phyloP scores from a whole-genome alignment of 2,329 filamentous ascomycete genomes.

The Aspergillus pseudonomiae region DNA sequence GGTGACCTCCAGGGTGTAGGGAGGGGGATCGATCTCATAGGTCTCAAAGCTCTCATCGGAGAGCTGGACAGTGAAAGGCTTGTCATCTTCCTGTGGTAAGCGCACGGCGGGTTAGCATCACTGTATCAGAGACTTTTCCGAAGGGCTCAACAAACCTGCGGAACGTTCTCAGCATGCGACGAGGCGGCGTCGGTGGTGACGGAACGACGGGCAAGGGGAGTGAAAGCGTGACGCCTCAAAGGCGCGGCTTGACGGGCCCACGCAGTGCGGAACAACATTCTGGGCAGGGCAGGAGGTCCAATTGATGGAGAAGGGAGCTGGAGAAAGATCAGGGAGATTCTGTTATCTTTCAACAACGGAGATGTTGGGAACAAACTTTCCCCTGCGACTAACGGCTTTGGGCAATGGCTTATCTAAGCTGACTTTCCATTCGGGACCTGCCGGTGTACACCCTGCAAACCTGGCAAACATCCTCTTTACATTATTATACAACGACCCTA shows the following conservation, averaged over 20 bases:
- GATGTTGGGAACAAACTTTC: constrained; percentile 41
- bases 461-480: constrained; percentile 26
- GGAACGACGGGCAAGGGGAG: constrained; percentile 63
- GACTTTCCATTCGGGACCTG: constrained; percentile 23
- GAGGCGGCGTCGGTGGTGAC: constrained; percentile 97
- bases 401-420: constrained; percentile 26
- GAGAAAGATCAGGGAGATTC: constrained; percentile 25
- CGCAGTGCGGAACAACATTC: constrained; percentile 73
- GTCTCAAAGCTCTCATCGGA: constrained; percentile 99
- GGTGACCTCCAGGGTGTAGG: constrained; percentile 89
- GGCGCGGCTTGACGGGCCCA: constrained; percentile 64
- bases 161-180: constrained; percentile 82
- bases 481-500: neutral
- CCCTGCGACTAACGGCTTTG: constrained; percentile 32
- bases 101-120: constrained; percentile 26
- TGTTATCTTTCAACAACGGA: constrained; percentile 35
- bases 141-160: constrained; percentile 60
- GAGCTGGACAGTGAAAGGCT: constrained; percentile 87
- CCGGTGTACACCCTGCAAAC: constrained; percentile 39
- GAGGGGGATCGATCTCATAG: constrained; percentile 94
- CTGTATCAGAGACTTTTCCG: constrained; percentile 4
- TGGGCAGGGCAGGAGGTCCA: constrained; percentile 33
- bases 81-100: constrained; percentile 76
- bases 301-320: constrained; percentile 30
- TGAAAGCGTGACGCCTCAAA: constrained; percentile 53